Evolutionary conservation across 345 rosid genomes (phyloP).

Genomic region (Pugionium cornutum): DNA sequence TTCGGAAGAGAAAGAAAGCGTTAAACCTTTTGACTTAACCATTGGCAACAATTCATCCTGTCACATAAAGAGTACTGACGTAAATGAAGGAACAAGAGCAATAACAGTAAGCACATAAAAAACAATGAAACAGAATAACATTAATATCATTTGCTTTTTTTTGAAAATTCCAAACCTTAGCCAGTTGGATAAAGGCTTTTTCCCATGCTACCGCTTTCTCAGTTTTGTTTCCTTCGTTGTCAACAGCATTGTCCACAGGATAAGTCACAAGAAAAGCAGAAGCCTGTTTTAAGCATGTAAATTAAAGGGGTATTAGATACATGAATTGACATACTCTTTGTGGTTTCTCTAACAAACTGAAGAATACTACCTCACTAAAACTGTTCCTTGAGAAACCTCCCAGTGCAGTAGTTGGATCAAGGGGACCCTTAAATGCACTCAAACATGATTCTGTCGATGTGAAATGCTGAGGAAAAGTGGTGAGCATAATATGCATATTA

Average conservation of each 20-base stretch:
- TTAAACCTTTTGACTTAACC: constrained; percentile 67
- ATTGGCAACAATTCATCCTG: constrained; percentile 87
- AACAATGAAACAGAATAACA: constrained; percentile 7
- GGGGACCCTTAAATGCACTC: constrained; percentile 96
- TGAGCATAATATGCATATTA: constrained; percentile 6
- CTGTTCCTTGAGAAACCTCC: constrained; percentile 93
- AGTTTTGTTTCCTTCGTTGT: constrained; percentile 64
- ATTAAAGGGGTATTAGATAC: constrained; percentile 29
- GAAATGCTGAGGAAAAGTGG: constrained; percentile 65
- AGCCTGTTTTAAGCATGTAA: constrained; percentile 64
- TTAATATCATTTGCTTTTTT: not conserved
- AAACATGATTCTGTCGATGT: constrained; percentile 81
- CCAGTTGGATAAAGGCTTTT: constrained; percentile 86
- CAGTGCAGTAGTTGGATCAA: constrained; percentile 89
- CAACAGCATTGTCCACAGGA: constrained; percentile 82
- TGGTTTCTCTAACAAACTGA: constrained; percentile 18
- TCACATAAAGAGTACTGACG: constrained; percentile 28
- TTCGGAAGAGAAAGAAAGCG: constrained; percentile 93
- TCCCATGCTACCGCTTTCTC: constrained; percentile 89
- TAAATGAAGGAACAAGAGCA: constrained; percentile 7
- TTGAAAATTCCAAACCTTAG: constrained; percentile 56
- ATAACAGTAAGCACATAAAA: not conserved
- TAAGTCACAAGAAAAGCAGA: constrained; percentile 89
- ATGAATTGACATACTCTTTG: constrained; percentile 7
- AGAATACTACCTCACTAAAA: constrained; percentile 71